Evolutionary conservation across 805 yeast species (phyloP), one percentile per base, ranked within the genome.

Genomic region (Wickerhamomyces subpelliculosus): DNA sequence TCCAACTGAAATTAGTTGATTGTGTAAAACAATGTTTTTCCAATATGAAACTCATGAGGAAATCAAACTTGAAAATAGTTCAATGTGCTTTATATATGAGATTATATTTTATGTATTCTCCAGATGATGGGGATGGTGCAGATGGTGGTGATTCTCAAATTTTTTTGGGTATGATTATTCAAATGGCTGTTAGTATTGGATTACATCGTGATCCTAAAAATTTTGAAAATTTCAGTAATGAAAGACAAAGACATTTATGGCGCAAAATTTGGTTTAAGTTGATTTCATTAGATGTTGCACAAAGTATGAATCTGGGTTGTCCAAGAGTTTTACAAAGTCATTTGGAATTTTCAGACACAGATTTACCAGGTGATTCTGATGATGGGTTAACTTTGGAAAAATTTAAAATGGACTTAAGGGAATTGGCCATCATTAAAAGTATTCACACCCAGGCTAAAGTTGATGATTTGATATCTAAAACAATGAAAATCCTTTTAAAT

Each of bases 141-240:
- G 83, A 75, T 48, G 80, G 75, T 39, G 80, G 78, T 31, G 75
- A 74, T 35, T 68, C 78, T 3, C 78, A 71, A 47, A 70, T 76
- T 8, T 69, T 73, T 38, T 54, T 72, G 12, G 76, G 80, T 1
- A 67, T 76, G 58, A 62, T 78, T 23, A 58, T 78, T 13, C 85
- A 79, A 49, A 77, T 81, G 82, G 84, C 81, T 0, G 67, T 74
- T 38, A 68, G 80, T 27, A 67, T 80, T 45, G 89, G 88, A 0
- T 52, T 81, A 20, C 80, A 81, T 52, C 65, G 87, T 47, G 88
- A 81, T 45, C 87, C 88, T 1, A 70, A 66, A 33, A 62, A 63
- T 28, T 75, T 75, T 46, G 67, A 69, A 12, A 68, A 66, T 42
- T 56, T 67, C 36, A 61, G 59, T 23, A 57, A 62, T 21, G 67